phyloP scores from a whole-genome alignment of 2,329 filamentous ascomycete genomes.

The Alternaria rosae region DNA sequence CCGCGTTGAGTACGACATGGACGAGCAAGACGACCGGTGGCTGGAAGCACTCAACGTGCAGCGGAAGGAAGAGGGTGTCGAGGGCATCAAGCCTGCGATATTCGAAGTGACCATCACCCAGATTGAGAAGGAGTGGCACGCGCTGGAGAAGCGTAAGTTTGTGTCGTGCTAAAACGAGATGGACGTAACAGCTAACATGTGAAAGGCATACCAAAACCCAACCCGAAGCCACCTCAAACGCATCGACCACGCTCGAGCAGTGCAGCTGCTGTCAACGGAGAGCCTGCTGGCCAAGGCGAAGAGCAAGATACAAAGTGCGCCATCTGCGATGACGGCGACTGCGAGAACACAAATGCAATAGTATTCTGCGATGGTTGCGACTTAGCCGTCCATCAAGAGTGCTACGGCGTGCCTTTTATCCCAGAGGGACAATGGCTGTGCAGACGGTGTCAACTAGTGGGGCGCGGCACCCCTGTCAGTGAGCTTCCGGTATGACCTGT shows the following conservation, averaged over 20 bases:
- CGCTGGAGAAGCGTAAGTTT: conserved; percentile 78
- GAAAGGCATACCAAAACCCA: conserved; percentile 84
- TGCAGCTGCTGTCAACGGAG: conserved; percentile 93
- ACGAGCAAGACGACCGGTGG: conserved; percentile 98
- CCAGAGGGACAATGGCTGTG: conserved; percentile 99
- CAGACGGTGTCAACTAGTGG: conserved; percentile 94
- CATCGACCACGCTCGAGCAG: conserved; percentile 92
- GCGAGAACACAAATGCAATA: conserved; percentile 98
- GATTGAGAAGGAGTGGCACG: conserved; percentile 98
- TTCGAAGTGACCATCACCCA: conserved; percentile 99
- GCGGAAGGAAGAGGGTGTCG: conserved; percentile 75
- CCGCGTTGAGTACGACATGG: conserved; percentile 98
- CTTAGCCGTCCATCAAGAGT: conserved; percentile 96
- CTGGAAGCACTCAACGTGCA: conserved; percentile 82
- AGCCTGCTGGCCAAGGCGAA: conserved; percentile 79
- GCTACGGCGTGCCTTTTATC: conserved; percentile 98
- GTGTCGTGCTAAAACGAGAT: neutral
- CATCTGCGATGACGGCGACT: conserved; percentile 98
- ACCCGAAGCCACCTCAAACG: conserved; percentile 94
- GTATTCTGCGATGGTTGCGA: conserved; percentile 99
- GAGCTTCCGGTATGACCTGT: conserved; percentile 41
- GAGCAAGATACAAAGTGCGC: conserved; percentile 97
- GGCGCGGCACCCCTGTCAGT: conserved; percentile 82
- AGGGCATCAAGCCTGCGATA: conserved; percentile 87
- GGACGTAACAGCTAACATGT: conserved; percentile 10